Conservation (phyloP, 2,329 filamentous ascomycete genomes). For the Lasiodiplodia sp. region DNA sequence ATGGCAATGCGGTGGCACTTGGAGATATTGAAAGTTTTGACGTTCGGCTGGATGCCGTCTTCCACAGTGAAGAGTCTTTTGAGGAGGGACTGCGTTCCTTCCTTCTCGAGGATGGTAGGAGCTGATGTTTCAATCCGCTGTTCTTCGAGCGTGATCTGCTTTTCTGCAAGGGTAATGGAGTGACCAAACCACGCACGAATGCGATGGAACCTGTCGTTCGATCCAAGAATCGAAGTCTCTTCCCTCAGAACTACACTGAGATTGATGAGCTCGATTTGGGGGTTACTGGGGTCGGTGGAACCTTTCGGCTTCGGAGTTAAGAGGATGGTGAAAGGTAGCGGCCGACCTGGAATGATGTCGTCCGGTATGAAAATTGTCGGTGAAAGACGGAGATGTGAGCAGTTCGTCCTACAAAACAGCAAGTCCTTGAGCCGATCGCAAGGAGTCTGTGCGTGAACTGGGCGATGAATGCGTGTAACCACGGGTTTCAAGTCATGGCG, state of each 20-base stretch:
- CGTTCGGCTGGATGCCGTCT: slow-evolving; percentile 43
- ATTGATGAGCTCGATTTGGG: background rate
- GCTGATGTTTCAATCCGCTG: slow-evolving; percentile 40
- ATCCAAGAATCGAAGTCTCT: background rate
- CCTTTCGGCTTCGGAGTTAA: background rate
- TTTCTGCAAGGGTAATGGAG: slow-evolving; percentile 33
- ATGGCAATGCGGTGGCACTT: slow-evolving; percentile 41
- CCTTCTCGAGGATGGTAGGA: slow-evolving; percentile 34
- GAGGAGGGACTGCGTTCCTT: slow-evolving; percentile 36
- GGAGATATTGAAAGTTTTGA: slow-evolving; percentile 45
- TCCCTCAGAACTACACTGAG: background rate
- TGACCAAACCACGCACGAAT: slow-evolving; percentile 39
- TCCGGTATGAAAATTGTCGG: slow-evolving; percentile 2
- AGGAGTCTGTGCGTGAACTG: too few relatives aligned
- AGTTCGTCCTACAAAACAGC: background rate
- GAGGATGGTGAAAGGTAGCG: background rate
- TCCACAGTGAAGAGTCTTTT: slow-evolving; percentile 44
- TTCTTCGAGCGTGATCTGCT: slow-evolving; percentile 38
- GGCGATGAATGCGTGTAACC: background rate
- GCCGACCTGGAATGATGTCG: background rate
- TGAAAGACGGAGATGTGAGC: background rate
- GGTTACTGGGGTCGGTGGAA: background rate
- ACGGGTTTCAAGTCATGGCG: slow-evolving; percentile 36
- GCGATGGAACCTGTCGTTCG: slow-evolving; percentile 43
- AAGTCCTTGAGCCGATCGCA: background rate